Percentiles rank a stretch among this genome's conserved stretches.
Conservation (phyloP, 805 yeast genomes). For the Zygotorulaspora sp. region DNA sequence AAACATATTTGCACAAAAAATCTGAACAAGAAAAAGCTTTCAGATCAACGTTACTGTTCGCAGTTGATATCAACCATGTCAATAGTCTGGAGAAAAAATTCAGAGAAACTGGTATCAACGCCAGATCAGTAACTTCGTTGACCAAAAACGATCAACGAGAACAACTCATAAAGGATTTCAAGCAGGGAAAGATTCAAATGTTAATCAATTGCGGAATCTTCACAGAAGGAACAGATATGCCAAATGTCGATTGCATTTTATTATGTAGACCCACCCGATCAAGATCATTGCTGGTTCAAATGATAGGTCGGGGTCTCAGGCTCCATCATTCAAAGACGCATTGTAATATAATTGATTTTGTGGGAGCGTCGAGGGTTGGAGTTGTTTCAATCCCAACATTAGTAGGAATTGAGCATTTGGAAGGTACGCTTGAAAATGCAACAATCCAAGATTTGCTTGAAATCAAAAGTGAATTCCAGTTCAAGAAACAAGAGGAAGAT, state of each 20-base stretch:
- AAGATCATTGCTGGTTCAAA: constrained; percentile 65
- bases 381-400: constrained; percentile 54
- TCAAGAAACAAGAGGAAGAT: constrained; percentile 9
- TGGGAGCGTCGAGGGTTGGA: constrained; percentile 54
- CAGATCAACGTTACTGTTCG: constrained; percentile 69
- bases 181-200: constrained; percentile 59
- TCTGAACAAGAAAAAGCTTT: constrained; percentile 31
- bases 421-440: constrained; percentile 28
- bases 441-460: constrained; percentile 34
- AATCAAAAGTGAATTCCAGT: constrained; percentile 20
- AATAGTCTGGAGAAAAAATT: constrained; percentile 48
- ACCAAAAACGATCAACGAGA: constrained; percentile 53
- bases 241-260: constrained; percentile 75
- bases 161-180: constrained; percentile 52
- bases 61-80: constrained; percentile 71
- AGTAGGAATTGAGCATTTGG: constrained; percentile 32
- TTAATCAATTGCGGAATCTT: constrained; percentile 84
- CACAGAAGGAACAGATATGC: constrained; percentile 94
- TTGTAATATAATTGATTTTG: constrained; percentile 77
- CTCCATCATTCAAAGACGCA: constrained; percentile 52
- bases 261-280: constrained; percentile 81
- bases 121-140: constrained; percentile 66
- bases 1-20: constrained; percentile 47
- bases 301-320: constrained; percentile 88
- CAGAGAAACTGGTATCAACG: constrained; percentile 55